Base-by-base conservation (phyloP, 75 land plant species). In the Picea sitchensis region DNA sequence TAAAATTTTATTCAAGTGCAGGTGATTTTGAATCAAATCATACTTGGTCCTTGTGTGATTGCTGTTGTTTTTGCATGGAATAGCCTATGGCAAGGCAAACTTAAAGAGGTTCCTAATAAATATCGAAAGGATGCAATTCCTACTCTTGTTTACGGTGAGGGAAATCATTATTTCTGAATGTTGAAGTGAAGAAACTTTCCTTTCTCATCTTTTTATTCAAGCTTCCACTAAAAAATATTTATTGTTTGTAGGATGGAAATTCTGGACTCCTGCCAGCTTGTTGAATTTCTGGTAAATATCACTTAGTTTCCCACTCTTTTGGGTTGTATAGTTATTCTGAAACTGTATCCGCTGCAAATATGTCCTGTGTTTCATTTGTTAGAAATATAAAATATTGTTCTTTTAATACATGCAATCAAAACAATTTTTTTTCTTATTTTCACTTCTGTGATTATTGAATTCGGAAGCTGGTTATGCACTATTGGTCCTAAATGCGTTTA, bases 1-100 rank as follows among this genome's bases (percentile, higher is more conserved):
- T 56, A 80, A 17, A 12, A 54, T 58, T 64, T 31, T 21, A 58
- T 47, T 31, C 9, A 17, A 31, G 77, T 73, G 56, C 86, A 96
- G 98, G 96, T 96, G 17, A 56, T 82, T 38, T 78, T 94, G 58
- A 96, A 96, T 81, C 99, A 96, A 82, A 81, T 94, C 74, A 83
- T 96, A 9, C 86, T 94, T 38, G 99, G 99, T 47, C 99, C 99
- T 54, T 84, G 82, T 85, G 99, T 96, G 17, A 90, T 96, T 76
- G 90, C 92, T 69, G 86, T 92, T 75, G 85, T 92, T 67, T 96
- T 96, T 88, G 99, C 95, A n/a, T 96, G 99, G 99, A 96, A 96
- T 78, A 91, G 85, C 74, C 58, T 95, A 38, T 96, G 99, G 99
- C 87, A 75, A 72, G 92, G 95, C 58, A 91, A 89, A 77, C 86